Evolutionary conservation across 2,329 filamentous ascomycete genomes (phyloP), one percentile per base, ranked within the genome.

Genomic region (Epicoccum nigrum): DNA sequence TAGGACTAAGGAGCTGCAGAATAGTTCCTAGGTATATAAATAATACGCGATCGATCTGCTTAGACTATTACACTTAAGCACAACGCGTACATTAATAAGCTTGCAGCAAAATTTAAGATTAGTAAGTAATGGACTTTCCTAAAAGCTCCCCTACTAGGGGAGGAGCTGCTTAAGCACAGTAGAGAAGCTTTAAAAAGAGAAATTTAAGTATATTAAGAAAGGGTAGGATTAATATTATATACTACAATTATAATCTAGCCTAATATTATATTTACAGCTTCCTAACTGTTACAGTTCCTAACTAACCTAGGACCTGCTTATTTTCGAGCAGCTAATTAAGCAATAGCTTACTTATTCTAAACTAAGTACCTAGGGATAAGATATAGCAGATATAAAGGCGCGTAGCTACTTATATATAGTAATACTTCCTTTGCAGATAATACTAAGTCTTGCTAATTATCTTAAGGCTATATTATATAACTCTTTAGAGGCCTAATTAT

Each of bases 181-280:
- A 40, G 23, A 17, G 6, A 27, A 17, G n/a, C 37, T 28, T 15
- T 28, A 12, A 23, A 40, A 27, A 7, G 17, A 23, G 21, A 11
- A 40, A 40, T 17, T 27, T 5, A 19, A 23, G 37, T 19, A 40
- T 28, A 28, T 28, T 40, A 40, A 40, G 37, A 40, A 28, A 27
- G 27, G 21, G 37, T 40, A 40, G 37, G 23, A 21, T 40, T 19
- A 19, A 40, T 40, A n/a, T n/a, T 28, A 8, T 40, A 40, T 39
- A 16, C 21, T 27, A 21, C n/a, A 39, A 21, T 39, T 9, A 12
- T 39, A 39, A 27, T 17, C n/a, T 16, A 12, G 27, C 35, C n/a
- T 4, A n/a, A 39, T 39, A 12, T 39, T 13, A 27, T 21, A 27
- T 39, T 27, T 39, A 16, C n/a, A 39, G 35, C 35, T 4, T 27